Percentiles rank a stretch among this genome's conserved stretches.
Evolutionary conservation across 176 grass and related monocot species (phyloP).

Genomic region (Ensete glaucum): DNA sequence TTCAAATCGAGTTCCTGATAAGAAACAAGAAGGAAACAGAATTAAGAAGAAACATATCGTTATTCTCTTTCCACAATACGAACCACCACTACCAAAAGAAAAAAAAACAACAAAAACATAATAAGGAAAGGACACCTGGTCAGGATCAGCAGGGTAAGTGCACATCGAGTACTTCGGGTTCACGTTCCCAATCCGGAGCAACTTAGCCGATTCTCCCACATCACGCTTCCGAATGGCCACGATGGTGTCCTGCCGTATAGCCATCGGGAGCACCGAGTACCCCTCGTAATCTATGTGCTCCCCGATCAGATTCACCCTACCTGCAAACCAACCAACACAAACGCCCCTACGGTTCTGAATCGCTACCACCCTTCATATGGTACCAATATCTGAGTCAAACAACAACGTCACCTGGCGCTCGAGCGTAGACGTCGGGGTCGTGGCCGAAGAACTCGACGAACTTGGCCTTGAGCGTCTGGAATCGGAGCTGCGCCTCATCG

Average conservation of each 20-base stretch:
- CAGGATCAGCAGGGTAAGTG: conserved; percentile 70
- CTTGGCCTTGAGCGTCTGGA: conserved; percentile 52
- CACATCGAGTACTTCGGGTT: conserved; percentile 73
- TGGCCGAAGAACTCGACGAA: conserved; percentile 47
- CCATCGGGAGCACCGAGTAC: conserved; percentile 96
- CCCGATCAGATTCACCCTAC: conserved; percentile 90
- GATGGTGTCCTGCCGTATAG: conserved; percentile 94
- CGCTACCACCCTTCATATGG: background rate
- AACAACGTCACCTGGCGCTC: conserved; percentile 49
- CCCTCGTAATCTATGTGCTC: conserved; percentile 99
- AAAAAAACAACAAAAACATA: background rate
- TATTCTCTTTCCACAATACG: background rate
- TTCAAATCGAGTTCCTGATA: conserved; percentile 84
- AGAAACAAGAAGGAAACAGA: background rate
- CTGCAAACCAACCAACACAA: conserved; percentile 20
- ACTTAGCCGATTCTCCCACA: conserved; percentile 20
- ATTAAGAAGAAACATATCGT: background rate
- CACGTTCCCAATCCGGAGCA: conserved; percentile 79
- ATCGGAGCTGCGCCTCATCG: conserved; percentile 78
- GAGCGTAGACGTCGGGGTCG: conserved; percentile 57
- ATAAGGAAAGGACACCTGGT: conserved; percentile 33
- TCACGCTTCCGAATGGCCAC: conserved; percentile 64
- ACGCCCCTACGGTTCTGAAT: background rate
- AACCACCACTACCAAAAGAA: background rate
- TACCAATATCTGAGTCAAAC: background rate